Percentiles rank a stretch among this genome's conserved stretches.
Conservation (phyloP, 805 yeast genomes). For the Metschnikowia dekortorum region DNA sequence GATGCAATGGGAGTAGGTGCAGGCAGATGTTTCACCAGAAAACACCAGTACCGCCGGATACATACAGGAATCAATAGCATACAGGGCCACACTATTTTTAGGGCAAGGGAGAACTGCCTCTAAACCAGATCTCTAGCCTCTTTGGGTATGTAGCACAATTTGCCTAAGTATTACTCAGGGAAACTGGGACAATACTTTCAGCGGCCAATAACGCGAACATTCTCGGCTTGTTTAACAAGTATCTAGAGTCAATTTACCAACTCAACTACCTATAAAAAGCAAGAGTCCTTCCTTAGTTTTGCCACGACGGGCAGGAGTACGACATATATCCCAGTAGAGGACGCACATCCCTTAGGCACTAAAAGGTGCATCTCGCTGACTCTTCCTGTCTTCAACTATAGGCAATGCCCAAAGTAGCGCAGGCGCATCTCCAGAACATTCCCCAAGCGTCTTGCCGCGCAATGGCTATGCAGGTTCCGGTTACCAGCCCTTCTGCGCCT, state of each 20-base stretch:
- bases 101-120: no score
- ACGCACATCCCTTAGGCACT: not conserved
- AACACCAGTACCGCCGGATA: not conserved
- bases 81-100: not conserved
- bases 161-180: no score
- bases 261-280: no score
- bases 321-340: no score
- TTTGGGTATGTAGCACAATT: no score
- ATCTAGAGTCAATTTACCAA: no score
- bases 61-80: not conserved
- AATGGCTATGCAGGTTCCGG: not conserved
- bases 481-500: not conserved
- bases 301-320: not conserved
- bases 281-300: no score
- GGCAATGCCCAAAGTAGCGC: not conserved
- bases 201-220: no score
- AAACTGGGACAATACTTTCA: no score
- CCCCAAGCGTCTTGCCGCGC: not conserved
- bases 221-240: no score
- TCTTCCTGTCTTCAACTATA: not conserved
- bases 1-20: not conserved
- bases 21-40: not conserved
- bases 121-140: not conserved
- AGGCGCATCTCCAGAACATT: not conserved
- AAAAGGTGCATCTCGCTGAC: not conserved